A percentile compares a stretch with the other conserved stretches of the same genome.
Evolutionary conservation across 192 early-diverging fungal species (phyloP).

Genomic region (Spinellus fusiger): DNA sequence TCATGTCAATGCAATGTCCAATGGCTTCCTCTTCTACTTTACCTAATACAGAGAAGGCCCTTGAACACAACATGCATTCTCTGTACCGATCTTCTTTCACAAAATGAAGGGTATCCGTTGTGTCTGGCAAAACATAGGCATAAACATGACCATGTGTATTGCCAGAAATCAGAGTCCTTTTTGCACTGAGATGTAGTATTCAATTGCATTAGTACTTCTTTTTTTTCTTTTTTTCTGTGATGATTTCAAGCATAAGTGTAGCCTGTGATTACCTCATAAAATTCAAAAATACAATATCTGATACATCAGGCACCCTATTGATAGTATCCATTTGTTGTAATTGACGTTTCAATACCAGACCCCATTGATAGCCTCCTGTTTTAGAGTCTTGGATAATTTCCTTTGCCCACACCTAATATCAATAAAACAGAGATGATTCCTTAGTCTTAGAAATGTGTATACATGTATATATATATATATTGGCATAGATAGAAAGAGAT

Average conservation of each 20-base stretch:
- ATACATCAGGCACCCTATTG: conserved; percentile 14
- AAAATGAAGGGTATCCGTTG: conserved; percentile 40
- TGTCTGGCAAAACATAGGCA: conserved; percentile 48
- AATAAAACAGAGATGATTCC: background rate
- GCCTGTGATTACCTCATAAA: background rate
- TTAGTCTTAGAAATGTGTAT: too few relatives aligned
- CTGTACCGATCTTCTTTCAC: conserved; percentile 40
- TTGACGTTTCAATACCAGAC: conserved; percentile 27
- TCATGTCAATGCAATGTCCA: background rate
- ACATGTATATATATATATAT: too few relatives aligned
- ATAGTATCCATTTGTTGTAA: conserved; percentile 36
- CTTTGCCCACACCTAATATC: conserved; percentile 23
- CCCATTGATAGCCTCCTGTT: conserved; percentile 28
- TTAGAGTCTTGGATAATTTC: conserved; percentile 10
- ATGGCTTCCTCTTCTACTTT: background rate
- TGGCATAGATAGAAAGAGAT: too few relatives aligned
- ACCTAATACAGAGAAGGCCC: conserved; percentile 46
- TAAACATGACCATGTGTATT: conserved; percentile 43
- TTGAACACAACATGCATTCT: conserved; percentile 47
- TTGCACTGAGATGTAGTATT: conserved; percentile 17
- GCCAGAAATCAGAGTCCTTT: conserved; percentile 42
- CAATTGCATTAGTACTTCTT: background rate
- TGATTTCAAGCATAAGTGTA: background rate
- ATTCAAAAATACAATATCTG: conserved; percentile 23
- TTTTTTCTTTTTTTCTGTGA: background rate